Percentiles rank a stretch among this genome's conserved stretches.
Conservation (phyloP, 73 alveolate species). For the Tetrahymena thermophila region DNA sequence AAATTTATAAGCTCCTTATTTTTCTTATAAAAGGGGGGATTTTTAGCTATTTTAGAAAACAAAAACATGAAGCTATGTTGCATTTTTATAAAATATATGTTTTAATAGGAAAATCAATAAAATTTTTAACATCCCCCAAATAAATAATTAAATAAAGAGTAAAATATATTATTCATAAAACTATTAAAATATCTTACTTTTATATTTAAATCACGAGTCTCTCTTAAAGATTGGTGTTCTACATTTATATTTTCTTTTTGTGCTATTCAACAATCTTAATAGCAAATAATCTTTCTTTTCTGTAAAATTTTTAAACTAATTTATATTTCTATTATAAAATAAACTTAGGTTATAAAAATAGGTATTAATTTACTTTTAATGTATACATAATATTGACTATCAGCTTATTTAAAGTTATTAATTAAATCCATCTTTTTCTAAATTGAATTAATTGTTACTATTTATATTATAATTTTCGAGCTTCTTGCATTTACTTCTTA, state of each 20-base stretch:
- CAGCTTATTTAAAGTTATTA: background rate
- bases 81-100: no score
- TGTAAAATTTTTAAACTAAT: background rate
- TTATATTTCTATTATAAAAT: background rate
- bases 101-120: no score
- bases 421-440: background rate
- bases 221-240: background rate
- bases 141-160: no score
- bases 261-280: background rate
- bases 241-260: background rate
- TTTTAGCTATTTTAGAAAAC: no score
- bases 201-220: background rate
- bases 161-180: no score
- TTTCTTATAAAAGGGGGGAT: no score
- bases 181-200: background rate
- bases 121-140: no score
- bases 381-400: background rate
- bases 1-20: no score
- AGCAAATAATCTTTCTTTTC: background rate
- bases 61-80: no score
- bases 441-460: background rate
- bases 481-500: background rate
- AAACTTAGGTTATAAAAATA: background rate
- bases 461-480: background rate
- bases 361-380: background rate